Evolutionary conservation across 164 flowering plant species (phyloP).

Genomic region (Nymphaea colorata): DNA sequence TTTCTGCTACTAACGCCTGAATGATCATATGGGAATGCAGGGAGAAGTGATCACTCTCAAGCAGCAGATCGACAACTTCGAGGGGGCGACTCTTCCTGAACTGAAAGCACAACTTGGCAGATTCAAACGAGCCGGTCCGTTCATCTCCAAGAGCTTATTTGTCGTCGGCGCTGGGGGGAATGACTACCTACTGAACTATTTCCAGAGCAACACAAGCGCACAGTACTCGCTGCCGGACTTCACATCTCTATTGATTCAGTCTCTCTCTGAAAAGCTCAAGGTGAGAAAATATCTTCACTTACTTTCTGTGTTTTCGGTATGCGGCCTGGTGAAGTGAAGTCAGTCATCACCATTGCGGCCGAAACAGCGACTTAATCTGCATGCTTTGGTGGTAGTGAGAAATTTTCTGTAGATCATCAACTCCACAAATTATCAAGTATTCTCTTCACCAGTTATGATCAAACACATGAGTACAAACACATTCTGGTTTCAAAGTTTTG

Average conservation of each 20-base stretch:
- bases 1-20: too few relatives aligned
- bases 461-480: too few relatives aligned
- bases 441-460: too few relatives aligned
- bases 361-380: too few relatives aligned
- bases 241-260: background rate
- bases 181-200: background rate
- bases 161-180: background rate
- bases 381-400: too few relatives aligned
- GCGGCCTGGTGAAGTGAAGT: too few relatives aligned
- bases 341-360: too few relatives aligned
- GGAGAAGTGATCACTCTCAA: background rate
- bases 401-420: too few relatives aligned
- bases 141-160: background rate
- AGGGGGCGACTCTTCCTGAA: background rate
- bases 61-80: conserved; percentile 1
- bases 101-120: background rate
- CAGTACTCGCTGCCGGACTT: background rate
- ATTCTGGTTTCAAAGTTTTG: too few relatives aligned
- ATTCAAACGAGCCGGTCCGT: background rate
- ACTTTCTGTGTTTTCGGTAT: too few relatives aligned
- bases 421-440: too few relatives aligned
- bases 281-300: background rate
- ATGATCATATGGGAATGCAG: background rate
- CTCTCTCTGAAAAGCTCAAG: background rate
- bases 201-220: background rate